These are phyloP conservation scores for Hypoxylon intermedium DNA, from an alignment of 495 filamentous ascomycete species.

Conservation along the genomic window DNA sequence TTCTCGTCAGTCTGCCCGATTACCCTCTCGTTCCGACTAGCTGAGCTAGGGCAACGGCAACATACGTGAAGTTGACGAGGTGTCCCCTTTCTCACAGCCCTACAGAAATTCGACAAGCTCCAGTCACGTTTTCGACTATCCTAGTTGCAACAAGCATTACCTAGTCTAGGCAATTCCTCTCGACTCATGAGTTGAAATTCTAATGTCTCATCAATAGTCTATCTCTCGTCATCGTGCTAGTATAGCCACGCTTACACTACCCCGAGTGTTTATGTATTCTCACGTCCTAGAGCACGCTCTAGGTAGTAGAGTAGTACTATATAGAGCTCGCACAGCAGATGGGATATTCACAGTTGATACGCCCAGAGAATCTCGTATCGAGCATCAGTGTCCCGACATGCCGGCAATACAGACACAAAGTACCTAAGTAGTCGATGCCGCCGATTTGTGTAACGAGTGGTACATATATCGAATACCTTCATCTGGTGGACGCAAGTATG, in stretches of 20 bases:
- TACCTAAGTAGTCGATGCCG: conserved; percentile 12
- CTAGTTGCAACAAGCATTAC: no score
- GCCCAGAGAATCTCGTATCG: not conserved
- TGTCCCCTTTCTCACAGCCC: no score
- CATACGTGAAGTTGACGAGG: no score
- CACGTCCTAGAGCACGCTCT: not conserved
- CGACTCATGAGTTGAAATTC: not conserved
- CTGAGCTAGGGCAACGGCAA: no score
- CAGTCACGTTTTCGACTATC: no score
- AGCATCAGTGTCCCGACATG: not conserved
- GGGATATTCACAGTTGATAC: no score
- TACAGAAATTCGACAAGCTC: no score
- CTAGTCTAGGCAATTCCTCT: not conserved
- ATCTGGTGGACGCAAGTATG: conserved; percentile 22
- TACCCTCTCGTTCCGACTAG: no score
- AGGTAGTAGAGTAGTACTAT: no score
- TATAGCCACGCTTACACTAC: not conserved
- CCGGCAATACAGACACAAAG: conserved; percentile 4
- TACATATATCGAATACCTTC: conserved; percentile 22
- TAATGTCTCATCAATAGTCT: not conserved
- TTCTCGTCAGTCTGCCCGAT: no score
- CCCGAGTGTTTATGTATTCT: not conserved
- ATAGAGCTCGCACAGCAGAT: no score
- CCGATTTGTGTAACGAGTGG: conserved; percentile 36
- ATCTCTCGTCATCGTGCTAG: not conserved